Percentiles rank a stretch among this genome's conserved stretches.
Conservation (phyloP, 371 early-diverging fungal species). For the Lichtheimia ramosa region DNA sequence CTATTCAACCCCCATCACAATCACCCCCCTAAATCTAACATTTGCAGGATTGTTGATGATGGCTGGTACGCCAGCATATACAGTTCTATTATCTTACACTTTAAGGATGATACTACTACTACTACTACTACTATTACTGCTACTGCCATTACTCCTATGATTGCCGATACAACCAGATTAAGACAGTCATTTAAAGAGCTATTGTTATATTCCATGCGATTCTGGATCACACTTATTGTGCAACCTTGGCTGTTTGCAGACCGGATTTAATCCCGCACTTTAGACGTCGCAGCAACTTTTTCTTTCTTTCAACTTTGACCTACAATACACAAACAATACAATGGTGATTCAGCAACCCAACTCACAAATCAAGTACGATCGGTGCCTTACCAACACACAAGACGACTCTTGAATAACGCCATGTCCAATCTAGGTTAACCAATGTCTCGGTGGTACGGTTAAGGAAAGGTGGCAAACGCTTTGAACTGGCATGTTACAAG, state of each 20-base stretch:
- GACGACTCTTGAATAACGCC: no score
- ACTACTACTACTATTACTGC: no score
- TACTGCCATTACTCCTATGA: no score
- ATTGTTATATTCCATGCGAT: neutral
- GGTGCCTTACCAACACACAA: neutral
- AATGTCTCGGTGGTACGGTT: slow-evolving; percentile 96
- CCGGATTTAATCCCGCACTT: no score
- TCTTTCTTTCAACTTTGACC: neutral
- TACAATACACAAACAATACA: neutral
- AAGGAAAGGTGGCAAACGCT: slow-evolving; percentile 96
- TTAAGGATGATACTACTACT: no score
- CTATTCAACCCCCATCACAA: neutral
- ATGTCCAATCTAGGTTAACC: slow-evolving; percentile 61
- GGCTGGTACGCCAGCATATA: no score
- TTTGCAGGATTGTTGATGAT: neutral
- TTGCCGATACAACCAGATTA: no score
- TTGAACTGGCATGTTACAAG: slow-evolving; percentile 98
- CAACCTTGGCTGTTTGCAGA: slow-evolving; percentile 1
- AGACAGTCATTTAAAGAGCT: no score
- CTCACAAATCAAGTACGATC: slow-evolving; percentile 54
- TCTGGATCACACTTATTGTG: slow-evolving; percentile 1
- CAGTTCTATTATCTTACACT: no score
- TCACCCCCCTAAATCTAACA: neutral
- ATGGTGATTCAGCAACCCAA: slow-evolving; percentile 55
- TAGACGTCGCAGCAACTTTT: neutral